Percentiles rank a stretch among this genome's conserved stretches.
Evolutionary conservation across 208 protist species (phyloP).

Genomic region (Acanthamoeba castellanii): DNA sequence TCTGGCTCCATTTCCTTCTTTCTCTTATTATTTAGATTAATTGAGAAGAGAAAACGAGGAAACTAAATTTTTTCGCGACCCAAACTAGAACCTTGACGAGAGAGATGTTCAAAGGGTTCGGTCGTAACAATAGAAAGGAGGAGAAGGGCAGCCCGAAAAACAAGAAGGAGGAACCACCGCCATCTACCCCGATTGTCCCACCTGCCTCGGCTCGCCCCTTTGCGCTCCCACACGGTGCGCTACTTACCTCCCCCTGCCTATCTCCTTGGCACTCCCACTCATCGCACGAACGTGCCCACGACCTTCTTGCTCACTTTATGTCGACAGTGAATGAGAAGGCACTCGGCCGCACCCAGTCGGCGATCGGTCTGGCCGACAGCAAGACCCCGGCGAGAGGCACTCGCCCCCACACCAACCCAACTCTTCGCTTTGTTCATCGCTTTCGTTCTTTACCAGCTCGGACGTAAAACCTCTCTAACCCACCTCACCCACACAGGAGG

Average conservation of each 20-base stretch:
- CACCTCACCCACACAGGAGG: not conserved
- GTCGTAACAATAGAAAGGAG: not conserved
- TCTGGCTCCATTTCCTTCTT: too few relatives aligned
- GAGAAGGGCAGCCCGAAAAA: not conserved
- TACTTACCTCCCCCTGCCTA: too few relatives aligned
- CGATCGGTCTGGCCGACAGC: not conserved
- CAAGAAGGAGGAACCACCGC: not conserved
- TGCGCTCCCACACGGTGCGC: too few relatives aligned
- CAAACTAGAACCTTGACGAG: not conserved
- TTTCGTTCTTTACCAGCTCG: not conserved
- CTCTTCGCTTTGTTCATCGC: not conserved
- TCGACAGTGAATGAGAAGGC: not conserved
- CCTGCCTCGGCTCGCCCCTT: too few relatives aligned
- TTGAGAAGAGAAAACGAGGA: too few relatives aligned
- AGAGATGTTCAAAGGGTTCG: conserved; percentile 6
- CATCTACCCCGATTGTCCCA: not conserved
- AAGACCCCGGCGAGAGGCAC: too few relatives aligned
- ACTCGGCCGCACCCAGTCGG: not conserved
- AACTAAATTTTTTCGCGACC: too few relatives aligned
- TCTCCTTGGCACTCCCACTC: too few relatives aligned
- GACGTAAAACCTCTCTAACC: not conserved
- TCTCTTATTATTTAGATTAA: too few relatives aligned
- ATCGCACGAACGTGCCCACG: not conserved
- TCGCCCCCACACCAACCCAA: not conserved
- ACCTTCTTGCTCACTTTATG: not conserved